These are phyloP conservation scores for Candida wancherniae DNA, from an alignment of 805 yeast genomes.

Conservation along the genomic window DNA sequence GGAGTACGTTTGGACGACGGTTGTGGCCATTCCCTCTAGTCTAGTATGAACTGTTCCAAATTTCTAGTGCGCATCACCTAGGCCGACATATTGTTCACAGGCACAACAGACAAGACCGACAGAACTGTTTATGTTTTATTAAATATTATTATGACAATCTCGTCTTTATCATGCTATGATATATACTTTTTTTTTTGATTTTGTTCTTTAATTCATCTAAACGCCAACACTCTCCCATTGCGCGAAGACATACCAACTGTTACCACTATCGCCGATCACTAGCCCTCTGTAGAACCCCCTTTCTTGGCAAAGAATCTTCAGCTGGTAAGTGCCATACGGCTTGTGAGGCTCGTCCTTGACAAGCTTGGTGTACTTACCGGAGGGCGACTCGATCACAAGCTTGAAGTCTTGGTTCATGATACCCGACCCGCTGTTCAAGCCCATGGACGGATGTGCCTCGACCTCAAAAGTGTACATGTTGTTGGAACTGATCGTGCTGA, in stretches of 20 bases:
- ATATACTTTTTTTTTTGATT: too few species aligned
- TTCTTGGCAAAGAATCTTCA: slow-evolving; percentile 60
- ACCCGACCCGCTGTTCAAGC: slow-evolving; percentile 37
- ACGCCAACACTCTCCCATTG: slow-evolving; percentile 67
- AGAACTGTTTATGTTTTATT: too few species aligned
- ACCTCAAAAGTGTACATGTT: slow-evolving; percentile 63
- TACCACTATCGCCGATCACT: slow-evolving; percentile 70
- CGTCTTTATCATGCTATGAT: too few species aligned
- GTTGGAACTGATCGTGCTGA: slow-evolving; percentile 50
- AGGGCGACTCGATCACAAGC: slow-evolving; percentile 76
- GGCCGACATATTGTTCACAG: too few species aligned
- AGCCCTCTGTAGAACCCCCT: slow-evolving; percentile 80
- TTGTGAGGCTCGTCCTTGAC: slow-evolving; percentile 42
- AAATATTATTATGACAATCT: too few species aligned
- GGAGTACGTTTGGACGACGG: slow-evolving; percentile 24
- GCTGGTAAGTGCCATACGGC: slow-evolving; percentile 55
- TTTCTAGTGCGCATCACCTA: too few species aligned
- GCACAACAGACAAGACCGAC: too few species aligned
- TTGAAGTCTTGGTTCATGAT: slow-evolving; percentile 43
- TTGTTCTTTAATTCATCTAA: too few species aligned
- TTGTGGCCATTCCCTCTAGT: slow-evolving; percentile 6
- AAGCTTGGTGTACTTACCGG: slow-evolving; percentile 69
- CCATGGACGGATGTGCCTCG: slow-evolving; percentile 54
- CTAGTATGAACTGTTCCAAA: too few species aligned
- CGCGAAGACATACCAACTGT: slow-evolving; percentile 83